Percentiles rank a stretch among this genome's conserved stretches.
Evolutionary conservation across 352 stramenopile genomes (phyloP).

Genomic region (Phytophthora boehmeriae): DNA sequence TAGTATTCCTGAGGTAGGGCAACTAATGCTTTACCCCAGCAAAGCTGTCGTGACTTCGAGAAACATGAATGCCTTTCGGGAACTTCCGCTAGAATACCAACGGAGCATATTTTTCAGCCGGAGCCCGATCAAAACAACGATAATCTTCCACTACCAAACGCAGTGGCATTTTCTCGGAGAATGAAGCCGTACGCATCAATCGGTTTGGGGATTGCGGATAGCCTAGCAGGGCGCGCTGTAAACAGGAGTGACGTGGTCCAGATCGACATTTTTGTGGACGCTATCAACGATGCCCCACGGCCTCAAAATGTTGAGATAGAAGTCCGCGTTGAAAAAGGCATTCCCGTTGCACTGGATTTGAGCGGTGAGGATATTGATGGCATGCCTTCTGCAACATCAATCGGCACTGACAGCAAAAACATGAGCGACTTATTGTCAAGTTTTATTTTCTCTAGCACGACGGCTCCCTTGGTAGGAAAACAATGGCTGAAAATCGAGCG

Average conservation of each 20-base stretch:
- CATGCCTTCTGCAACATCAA: neutral
- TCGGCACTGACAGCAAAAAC: neutral
- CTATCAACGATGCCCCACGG: constrained; percentile 51
- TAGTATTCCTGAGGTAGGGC: constrained; percentile 49
- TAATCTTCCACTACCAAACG: constrained; percentile 44
- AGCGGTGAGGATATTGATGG: constrained; percentile 49
- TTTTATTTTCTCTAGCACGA: constrained; percentile 24
- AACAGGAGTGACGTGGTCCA: constrained; percentile 34
- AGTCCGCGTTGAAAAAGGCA: constrained; percentile 22
- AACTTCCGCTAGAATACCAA: constrained; percentile 53
- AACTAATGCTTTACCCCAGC: constrained; percentile 58
- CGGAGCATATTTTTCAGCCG: constrained; percentile 51
- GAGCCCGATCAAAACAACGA: constrained; percentile 51
- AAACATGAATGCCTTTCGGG: constrained; percentile 49
- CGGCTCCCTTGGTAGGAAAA: neutral
- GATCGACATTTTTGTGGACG: constrained; percentile 65
- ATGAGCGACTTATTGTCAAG: constrained; percentile 20
- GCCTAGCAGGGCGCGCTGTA: constrained; percentile 29
- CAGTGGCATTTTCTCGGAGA: constrained; percentile 43
- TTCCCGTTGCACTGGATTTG: constrained; percentile 42
- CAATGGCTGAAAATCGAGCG: constrained; percentile 48
- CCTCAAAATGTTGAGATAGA: constrained; percentile 21
- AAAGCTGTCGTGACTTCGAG: constrained; percentile 40
- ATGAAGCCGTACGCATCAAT: constrained; percentile 42
- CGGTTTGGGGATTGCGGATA: constrained; percentile 39